phyloP scores from a whole-genome alignment of 2,329 filamentous ascomycete species.

The Orbilia blumenaviensis region DNA sequence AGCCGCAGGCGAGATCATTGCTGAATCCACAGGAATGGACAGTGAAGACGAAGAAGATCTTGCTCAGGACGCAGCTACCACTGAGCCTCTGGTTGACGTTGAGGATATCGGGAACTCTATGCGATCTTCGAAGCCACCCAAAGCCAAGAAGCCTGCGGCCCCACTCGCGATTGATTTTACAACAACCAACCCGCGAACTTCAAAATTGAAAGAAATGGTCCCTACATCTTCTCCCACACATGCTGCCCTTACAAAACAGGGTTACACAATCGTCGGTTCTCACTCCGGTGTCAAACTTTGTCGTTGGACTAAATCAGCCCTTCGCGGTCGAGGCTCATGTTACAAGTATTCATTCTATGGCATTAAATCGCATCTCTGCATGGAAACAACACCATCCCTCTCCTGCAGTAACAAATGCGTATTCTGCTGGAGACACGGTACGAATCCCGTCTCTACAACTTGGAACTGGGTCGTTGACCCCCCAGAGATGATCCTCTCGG shows the following conservation, averaged over 20 bases:
- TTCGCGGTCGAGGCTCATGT: conserved; percentile 90
- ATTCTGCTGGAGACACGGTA: conserved; percentile 98
- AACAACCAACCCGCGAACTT: conserved; percentile 69
- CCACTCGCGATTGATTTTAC: conserved; percentile 82
- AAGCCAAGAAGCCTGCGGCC: conserved; percentile 66
- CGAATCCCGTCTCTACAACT: conserved; percentile 93
- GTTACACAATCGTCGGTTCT: conserved; percentile 92
- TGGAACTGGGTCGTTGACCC: conserved; percentile 97
- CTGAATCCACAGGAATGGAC: conserved; percentile 56
- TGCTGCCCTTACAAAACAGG: conserved; percentile 89
- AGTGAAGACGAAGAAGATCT: conserved; percentile 54
- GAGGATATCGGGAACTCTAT: conserved; percentile 58
- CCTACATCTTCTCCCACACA: conserved; percentile 89
- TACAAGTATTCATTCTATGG: conserved; percentile 99
- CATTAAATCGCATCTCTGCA: conserved; percentile 94
- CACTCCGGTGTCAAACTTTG: conserved; percentile 79
- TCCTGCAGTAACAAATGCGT: conserved; percentile 98
- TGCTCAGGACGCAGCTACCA: conserved; percentile 50
- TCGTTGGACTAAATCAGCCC: conserved; percentile 96
- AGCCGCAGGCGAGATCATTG: conserved; percentile 48
- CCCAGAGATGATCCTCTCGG: conserved; percentile 86
- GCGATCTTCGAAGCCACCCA: conserved; percentile 62
- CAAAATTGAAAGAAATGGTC: conserved; percentile 86
- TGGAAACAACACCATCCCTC: conserved; percentile 95
- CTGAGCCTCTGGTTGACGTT: conserved; percentile 56